Conservation (phyloP, 2,329 filamentous ascomycete genomes). For the Ophiostoma perfectum region DNA sequence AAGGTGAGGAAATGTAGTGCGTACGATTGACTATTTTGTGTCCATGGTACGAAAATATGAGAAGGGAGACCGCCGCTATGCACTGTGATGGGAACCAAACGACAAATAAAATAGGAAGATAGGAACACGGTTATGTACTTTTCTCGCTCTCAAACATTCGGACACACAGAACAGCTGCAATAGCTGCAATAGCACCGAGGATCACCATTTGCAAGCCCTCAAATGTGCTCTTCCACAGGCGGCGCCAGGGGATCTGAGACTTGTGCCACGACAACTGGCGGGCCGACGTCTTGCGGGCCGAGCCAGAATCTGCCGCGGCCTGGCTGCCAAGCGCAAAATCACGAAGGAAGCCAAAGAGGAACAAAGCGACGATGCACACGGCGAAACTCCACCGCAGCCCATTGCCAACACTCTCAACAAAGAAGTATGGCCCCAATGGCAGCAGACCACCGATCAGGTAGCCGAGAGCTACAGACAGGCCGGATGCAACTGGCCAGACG, state of each 20-base stretch:
- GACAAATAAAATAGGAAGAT: not conserved
- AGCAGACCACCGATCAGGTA: constrained; percentile 33
- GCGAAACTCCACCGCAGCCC: constrained; percentile 34
- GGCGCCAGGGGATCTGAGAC: constrained; percentile 25
- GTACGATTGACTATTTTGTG: too few relatives aligned
- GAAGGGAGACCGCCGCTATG: not conserved
- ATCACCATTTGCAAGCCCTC: constrained; percentile 34
- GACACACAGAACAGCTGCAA: constrained; percentile 32
- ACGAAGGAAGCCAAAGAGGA: constrained; percentile 32
- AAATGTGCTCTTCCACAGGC: constrained; percentile 28
- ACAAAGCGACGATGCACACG: constrained; percentile 32
- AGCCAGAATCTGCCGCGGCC: not conserved
- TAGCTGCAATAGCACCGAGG: constrained; percentile 31
- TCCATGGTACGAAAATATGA: too few relatives aligned
- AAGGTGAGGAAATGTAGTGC: too few relatives aligned
- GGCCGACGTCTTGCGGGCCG: not conserved
- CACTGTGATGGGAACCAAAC: not conserved
- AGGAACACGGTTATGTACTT: not conserved
- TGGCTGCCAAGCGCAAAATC: constrained; percentile 27
- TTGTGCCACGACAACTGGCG: constrained; percentile 6
- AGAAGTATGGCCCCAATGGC: constrained; percentile 33
- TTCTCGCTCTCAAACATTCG: constrained; percentile 28
- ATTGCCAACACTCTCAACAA: constrained; percentile 29
- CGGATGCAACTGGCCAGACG: constrained; percentile 28
- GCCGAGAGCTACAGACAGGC: constrained; percentile 31